Evolutionary conservation across 2,329 filamentous ascomycete genomes (phyloP).

Genomic region (Monilinia laxa): DNA sequence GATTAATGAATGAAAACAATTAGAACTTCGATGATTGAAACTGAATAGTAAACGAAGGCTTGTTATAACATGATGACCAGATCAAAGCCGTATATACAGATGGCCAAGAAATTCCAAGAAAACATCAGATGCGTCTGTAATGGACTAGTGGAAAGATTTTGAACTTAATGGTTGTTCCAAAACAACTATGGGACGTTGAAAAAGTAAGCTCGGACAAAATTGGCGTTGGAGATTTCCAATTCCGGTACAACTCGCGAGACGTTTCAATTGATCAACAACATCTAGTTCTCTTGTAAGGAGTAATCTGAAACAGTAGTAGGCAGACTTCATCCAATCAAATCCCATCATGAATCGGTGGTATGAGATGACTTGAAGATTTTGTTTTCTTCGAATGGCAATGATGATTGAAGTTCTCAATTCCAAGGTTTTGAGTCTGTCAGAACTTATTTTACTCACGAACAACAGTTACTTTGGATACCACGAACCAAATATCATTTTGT

Average conservation of each 20-base stretch:
- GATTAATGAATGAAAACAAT: constrained; percentile 11
- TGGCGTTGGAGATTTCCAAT: background rate
- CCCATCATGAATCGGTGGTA: background rate
- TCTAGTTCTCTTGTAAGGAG: background rate
- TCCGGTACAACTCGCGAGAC: background rate
- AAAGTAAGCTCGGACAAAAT: background rate
- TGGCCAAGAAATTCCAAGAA: constrained; percentile 14
- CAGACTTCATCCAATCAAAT: background rate
- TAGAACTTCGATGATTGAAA: background rate
- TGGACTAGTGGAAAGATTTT: background rate
- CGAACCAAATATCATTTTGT: background rate
- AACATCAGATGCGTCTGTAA: constrained; percentile 18
- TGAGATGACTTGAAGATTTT: background rate
- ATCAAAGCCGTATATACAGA: constrained; percentile 15
- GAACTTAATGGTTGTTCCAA: background rate
- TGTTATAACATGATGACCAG: background rate
- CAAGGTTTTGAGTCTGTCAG: background rate
- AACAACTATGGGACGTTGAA: constrained; percentile 15
- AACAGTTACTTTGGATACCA: background rate
- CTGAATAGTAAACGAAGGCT: background rate
- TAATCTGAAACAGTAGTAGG: background rate
- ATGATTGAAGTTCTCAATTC: background rate
- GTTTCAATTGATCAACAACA: constrained; percentile 4
- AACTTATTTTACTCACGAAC: background rate
- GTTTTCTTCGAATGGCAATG: background rate